Percentiles rank a stretch among this genome's conserved stretches.
phyloP scores from a whole-genome alignment of 2,329 filamentous ascomycete species.

The Penicillium janthinellum region DNA sequence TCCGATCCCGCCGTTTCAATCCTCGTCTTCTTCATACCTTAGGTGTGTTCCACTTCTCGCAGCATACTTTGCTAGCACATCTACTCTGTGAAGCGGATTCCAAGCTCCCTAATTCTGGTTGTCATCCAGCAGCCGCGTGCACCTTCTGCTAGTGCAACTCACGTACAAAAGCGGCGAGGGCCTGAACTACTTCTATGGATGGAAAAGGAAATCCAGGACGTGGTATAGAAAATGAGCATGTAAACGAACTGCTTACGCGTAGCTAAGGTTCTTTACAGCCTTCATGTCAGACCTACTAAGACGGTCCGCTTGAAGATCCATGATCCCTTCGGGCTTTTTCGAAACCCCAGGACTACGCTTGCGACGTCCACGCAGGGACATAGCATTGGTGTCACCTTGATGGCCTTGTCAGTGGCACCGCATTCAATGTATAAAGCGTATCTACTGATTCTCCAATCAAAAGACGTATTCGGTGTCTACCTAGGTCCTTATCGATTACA shows the following conservation, averaged over 20 bases:
- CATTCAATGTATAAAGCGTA: background rate
- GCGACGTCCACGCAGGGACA: constrained; percentile 2
- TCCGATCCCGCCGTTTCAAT: background rate
- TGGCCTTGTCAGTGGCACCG: background rate
- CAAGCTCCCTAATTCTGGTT: too few relatives aligned
- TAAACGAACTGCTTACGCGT: too few relatives aligned
- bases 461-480: background rate
- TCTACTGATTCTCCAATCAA: background rate
- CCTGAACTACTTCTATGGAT: too few relatives aligned
- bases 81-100: too few relatives aligned
- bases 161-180: too few relatives aligned
- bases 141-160: too few relatives aligned
- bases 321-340: background rate
- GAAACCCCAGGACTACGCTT: background rate
- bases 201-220: too few relatives aligned
- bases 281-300: background rate
- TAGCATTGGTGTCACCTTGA: background rate
- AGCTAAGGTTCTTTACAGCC: too few relatives aligned
- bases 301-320: background rate
- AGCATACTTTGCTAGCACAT: background rate
- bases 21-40: too few relatives aligned
- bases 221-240: too few relatives aligned
- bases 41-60: too few relatives aligned
- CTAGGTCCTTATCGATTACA: background rate
- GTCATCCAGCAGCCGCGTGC: too few relatives aligned